Percentiles rank a stretch among this genome's conserved stretches.
Evolutionary conservation across 2,329 filamentous ascomycete genomes (phyloP).

Genomic region (Mollisia scopiformis): DNA sequence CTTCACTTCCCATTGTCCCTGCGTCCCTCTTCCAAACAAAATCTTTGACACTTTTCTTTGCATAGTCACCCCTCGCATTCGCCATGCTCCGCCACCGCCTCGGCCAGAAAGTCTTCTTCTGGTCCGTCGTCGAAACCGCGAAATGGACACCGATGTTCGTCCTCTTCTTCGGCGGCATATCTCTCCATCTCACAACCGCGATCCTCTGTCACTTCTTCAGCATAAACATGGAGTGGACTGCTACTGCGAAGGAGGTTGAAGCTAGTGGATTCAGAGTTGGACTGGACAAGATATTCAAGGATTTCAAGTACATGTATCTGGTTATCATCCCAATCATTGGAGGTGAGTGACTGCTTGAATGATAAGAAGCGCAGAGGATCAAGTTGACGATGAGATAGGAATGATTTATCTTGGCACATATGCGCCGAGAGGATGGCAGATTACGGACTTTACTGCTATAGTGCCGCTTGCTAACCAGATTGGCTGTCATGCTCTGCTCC

Average conservation of each 20-base stretch:
- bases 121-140: constrained; percentile 55
- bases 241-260: constrained; percentile 60
- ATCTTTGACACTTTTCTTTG: not conserved
- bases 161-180: constrained; percentile 47
- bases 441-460: constrained; percentile 60
- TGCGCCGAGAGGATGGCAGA: constrained; percentile 51
- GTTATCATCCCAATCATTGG: constrained; percentile 25
- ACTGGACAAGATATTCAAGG: constrained; percentile 56
- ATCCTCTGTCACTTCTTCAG: constrained; percentile 45
- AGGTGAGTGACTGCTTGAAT: not conserved
- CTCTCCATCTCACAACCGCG: constrained; percentile 44
- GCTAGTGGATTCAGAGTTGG: constrained; percentile 59
- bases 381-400: not conserved
- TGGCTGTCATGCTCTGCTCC: constrained; percentile 24
- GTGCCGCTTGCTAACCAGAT: constrained; percentile 53
- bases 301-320: constrained; percentile 55
- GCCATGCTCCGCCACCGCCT: constrained; percentile 27
- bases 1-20: constrained; percentile 50
- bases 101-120: constrained; percentile 27
- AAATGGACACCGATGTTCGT: constrained; percentile 49
- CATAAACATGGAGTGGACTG: constrained; percentile 52
- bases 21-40: constrained; percentile 45
- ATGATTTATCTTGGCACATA: constrained; percentile 33
- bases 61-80: constrained; percentile 21
- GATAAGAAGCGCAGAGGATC: not conserved